A percentile compares a stretch with the other conserved stretches of the same genome.
Conservation (phyloP, 768 basidiomycete genomes). For the Lentinula lateritia region DNA sequence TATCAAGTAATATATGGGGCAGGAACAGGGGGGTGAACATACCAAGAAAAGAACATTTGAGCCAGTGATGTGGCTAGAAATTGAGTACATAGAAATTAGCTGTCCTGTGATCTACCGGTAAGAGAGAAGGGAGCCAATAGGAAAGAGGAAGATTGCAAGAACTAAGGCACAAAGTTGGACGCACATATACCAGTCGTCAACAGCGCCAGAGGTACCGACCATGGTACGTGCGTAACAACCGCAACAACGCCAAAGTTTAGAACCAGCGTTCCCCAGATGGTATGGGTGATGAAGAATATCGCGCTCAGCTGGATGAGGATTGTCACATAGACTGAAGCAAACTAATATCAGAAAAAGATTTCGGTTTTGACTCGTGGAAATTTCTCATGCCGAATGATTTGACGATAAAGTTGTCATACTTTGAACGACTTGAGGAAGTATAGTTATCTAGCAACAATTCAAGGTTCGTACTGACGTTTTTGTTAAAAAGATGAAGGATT, state of each 20-base stretch:
- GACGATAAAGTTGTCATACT: background rate
- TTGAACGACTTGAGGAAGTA: background rate
- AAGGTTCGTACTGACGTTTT: background rate
- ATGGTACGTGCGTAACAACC: background rate
- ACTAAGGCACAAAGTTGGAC: background rate
- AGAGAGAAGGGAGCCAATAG: background rate
- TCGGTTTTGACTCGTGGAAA: background rate
- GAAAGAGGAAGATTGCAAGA: background rate
- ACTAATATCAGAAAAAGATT: too few relatives aligned
- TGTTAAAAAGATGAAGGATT: background rate
- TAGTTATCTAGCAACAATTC: background rate
- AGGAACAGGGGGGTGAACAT: background rate
- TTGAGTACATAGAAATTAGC: background rate
- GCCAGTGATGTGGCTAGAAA: background rate
- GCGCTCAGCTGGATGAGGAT: background rate
- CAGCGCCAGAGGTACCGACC: background rate
- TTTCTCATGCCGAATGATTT: background rate
- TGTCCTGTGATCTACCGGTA: too few relatives aligned
- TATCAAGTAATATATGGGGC: background rate
- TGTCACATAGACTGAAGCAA: background rate
- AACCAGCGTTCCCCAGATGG: background rate
- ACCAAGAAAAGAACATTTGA: background rate
- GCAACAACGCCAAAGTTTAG: background rate
- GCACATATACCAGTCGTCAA: background rate
- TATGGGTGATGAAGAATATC: background rate